phyloP scores from a whole-genome alignment of 371 early-diverging fungal genomes.

The Sporodiniella umbellata region DNA sequence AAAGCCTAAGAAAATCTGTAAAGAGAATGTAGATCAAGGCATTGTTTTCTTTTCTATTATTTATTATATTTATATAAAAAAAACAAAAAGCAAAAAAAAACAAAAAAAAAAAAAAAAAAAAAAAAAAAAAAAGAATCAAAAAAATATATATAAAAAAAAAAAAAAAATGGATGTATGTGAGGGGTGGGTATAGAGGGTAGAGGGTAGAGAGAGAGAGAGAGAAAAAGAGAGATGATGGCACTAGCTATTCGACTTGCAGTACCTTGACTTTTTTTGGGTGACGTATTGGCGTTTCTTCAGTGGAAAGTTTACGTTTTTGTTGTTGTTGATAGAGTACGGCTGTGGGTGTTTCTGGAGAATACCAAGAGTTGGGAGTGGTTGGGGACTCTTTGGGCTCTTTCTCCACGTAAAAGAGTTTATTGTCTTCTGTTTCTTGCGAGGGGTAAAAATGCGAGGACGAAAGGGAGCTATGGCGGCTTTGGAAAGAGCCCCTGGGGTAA shows the following conservation, averaged over 20 bases:
- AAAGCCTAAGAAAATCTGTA: too few relatives aligned
- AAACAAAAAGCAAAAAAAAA: too few relatives aligned
- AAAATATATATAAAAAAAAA: not conserved
- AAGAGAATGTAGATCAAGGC: too few relatives aligned
- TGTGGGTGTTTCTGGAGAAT: constrained; percentile 23
- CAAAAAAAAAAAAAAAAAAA: too few relatives aligned
- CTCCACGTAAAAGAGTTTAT: too few relatives aligned
- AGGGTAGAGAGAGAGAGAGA: not conserved
- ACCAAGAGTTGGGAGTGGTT: constrained; percentile 19
- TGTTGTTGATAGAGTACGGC: constrained; percentile 18
- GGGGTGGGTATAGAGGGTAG: not conserved
- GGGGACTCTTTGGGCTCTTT: constrained; percentile 14
- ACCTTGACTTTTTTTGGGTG: not conserved
- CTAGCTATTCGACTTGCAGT: not conserved
- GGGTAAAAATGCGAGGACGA: constrained; percentile 11
- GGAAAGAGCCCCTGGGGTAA: not conserved
- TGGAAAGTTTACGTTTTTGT: constrained; percentile 7
- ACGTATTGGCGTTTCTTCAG: not conserved
- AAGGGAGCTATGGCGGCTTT: constrained; percentile 12
- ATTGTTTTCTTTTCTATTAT: too few relatives aligned
- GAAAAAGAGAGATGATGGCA: not conserved
- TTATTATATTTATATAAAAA: too few relatives aligned
- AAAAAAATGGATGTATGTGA: not conserved
- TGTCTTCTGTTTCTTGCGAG: constrained; percentile 3
- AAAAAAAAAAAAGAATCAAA: too few relatives aligned